Base-by-base conservation (phyloP, 1,284 basidiomycete genomes). In the Ustilago cynodontis region DNA sequence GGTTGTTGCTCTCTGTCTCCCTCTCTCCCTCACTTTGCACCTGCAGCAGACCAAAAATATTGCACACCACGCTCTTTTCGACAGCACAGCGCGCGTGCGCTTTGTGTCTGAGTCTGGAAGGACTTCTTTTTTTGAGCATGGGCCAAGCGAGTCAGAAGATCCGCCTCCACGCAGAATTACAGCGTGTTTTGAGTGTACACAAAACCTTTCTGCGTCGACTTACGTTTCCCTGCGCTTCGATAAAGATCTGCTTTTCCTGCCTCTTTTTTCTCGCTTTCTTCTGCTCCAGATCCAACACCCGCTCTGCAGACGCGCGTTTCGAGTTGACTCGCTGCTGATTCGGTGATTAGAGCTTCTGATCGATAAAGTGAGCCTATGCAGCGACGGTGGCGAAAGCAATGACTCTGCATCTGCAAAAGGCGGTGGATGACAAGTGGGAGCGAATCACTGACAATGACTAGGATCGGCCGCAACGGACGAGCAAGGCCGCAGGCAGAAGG, bases 381-480 rank as follows among this genome's bases (percentile, higher is more conserved):
- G 62, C 68, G 18, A 24, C 47, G 47, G 47, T 49, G 47, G 26
- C 28, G 33, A 53, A 35, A 31, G 33, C 31, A 22, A 22, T 43
- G 24, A 18, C 8, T n/a, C n/a, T 20, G 43, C n/a, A 49, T 45
- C 13, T 13, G 41, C 37, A 39, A 26, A 26, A 16, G 11, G 39
- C 13, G 37, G 10, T n/a, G 22, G 20, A 5, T 29, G 22, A 20
- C 29, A 26, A 13, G 54, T 39, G 47, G 43, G 33, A 35, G 33
- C n/a, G 57, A 59, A 37, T 59, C 60, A 55, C n/a, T 10, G 45
- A 45, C 22, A 10, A 29, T 29, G 29, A 16, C 29, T 43, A 22
- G 28, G 35, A 22, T 65, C 62, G 69, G 59, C 26, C 50, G 51
- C 52, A 43, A 10, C 69, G 69, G 69, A 55, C 63, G 69, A 71